Evolutionary conservation across 345 rosid genomes (phyloP), one percentile per base, ranked within the genome.

Genomic region (Eucalyptus camaldulensis): DNA sequence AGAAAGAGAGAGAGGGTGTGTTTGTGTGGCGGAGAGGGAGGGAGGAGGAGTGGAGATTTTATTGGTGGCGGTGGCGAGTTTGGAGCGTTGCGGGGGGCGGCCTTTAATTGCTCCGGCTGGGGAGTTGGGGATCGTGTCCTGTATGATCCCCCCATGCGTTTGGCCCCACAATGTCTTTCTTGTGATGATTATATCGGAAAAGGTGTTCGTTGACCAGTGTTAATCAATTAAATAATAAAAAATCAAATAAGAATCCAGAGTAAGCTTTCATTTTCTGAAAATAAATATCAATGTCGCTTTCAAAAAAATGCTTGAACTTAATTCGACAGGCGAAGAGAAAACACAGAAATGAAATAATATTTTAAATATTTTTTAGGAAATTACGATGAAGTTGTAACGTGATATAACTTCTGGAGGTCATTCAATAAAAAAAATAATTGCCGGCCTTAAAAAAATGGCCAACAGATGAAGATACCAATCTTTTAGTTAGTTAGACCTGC

Each of bases 251-350:
- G 1, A 19, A 53, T 53, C 4, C 10, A 1, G 0, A 19, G 24
- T 19, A 7, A 3, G 56, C 24, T 53, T 53, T 53, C 24, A 2
- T 53, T 53, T 53, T 53, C 56, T 1, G 1, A 53, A 53, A 53
- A 53, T 19, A 19, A 19, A 19, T 17, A 53, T 53, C 58, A 1
- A 53, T 1, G 58, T 53, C 58, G 0, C 25, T 53, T 53, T 53
- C 58, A 0, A 53, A 53, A 0, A 19, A 19, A 19, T 19, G 1
- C 58, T 53, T 53, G 10, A 56, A 9, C 3, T 56, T 0, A 9
- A 56, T 22, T 56, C 13, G 0, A 8, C 4, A 1, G 12, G 10
- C 0, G 1, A 4, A 9, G 0, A 2, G 3, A 56, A 1, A 24
- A 9, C 0, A 1, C 13, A 0, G 6, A 43, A 9, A 2, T 56